phyloP scores from a whole-genome alignment of 176 grass and related monocot species.

The Lolium multiflorum region DNA sequence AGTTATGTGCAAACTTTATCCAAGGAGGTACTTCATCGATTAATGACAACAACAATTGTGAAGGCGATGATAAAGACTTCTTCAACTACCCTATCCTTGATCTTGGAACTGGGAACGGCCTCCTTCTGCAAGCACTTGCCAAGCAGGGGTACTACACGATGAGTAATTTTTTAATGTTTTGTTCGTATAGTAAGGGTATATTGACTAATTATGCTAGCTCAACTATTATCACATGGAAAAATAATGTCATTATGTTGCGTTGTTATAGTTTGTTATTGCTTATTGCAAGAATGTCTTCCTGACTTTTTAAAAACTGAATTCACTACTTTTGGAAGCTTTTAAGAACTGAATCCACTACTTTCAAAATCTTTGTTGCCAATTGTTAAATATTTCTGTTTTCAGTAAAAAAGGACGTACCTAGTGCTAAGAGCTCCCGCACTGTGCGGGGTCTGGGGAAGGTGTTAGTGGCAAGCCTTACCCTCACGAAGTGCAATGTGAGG shows the following conservation, averaged over 20 bases:
- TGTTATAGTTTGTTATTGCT: background rate
- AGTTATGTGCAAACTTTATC: conserved; percentile 53
- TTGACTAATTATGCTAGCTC: background rate
- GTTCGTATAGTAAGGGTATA: background rate
- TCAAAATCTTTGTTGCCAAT: background rate
- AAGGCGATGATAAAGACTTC: conserved; percentile 54
- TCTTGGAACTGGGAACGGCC: conserved; percentile 92
- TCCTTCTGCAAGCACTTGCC: conserved; percentile 85
- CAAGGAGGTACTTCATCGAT: conserved; percentile 31
- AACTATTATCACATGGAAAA: background rate
- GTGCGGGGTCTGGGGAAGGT: too few species aligned
- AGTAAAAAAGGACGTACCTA: too few species aligned
- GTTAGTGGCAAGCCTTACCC: too few species aligned
- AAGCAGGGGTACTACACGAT: conserved; percentile 74
- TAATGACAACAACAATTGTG: conserved; percentile 46
- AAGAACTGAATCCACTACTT: background rate
- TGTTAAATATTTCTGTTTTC: background rate
- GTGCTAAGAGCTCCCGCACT: too few species aligned
- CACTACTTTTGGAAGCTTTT: background rate
- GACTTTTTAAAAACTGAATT: conserved; percentile 25
- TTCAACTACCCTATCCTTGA: conserved; percentile 80
- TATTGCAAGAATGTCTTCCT: background rate
- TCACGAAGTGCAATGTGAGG: too few species aligned
- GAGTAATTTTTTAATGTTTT: conserved; percentile 32
- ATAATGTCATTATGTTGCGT: background rate